A percentile compares a stretch with the other conserved stretches of the same genome.
These are phyloP conservation scores for Xylaria hypoxylon DNA, from an alignment of 2,329 filamentous ascomycete species.

Conservation along the genomic window DNA sequence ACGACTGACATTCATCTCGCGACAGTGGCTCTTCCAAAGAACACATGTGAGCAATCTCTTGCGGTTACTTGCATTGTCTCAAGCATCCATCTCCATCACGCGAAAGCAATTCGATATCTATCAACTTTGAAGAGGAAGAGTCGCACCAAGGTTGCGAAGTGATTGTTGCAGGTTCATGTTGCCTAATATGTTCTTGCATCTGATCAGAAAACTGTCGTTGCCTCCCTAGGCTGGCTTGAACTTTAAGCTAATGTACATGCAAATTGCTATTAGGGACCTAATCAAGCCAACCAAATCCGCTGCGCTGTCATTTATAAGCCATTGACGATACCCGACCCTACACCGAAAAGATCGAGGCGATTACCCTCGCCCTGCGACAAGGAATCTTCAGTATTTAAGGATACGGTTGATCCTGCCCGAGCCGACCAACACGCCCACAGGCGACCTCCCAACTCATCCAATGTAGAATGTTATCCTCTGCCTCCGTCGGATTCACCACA, in stretches of 20 bases:
- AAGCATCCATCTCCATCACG: not conserved
- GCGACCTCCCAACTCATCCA: conserved; percentile 46
- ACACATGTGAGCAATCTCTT: conserved; percentile 50
- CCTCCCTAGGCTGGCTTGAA: conserved; percentile 22
- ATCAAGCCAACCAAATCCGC: conserved; percentile 28
- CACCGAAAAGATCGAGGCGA: conserved; percentile 54
- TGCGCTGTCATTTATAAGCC: conserved; percentile 41
- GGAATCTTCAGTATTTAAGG: conserved; percentile 33
- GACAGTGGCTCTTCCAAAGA: conserved; percentile 54
- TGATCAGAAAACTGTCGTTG: not conserved
- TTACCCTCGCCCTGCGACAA: conserved; percentile 40
- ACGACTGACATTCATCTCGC: conserved; percentile 56
- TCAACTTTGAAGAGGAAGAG: not conserved
- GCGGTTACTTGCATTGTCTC: conserved; percentile 22
- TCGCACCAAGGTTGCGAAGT: not conserved
- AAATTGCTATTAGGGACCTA: conserved; percentile 35
- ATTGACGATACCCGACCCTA: conserved; percentile 49
- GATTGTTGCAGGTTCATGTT: not conserved
- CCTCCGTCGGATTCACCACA: conserved; percentile 40
- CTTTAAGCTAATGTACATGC: conserved; percentile 41
- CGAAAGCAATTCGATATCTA: not conserved
- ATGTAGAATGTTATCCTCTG: conserved; percentile 41
- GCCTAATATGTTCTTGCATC: not conserved
- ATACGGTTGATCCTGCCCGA: conserved; percentile 40
- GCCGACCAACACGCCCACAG: conserved; percentile 44